phyloP scores from a whole-genome alignment of 169 alveolate species.

The Cryptosporidium canis region DNA sequence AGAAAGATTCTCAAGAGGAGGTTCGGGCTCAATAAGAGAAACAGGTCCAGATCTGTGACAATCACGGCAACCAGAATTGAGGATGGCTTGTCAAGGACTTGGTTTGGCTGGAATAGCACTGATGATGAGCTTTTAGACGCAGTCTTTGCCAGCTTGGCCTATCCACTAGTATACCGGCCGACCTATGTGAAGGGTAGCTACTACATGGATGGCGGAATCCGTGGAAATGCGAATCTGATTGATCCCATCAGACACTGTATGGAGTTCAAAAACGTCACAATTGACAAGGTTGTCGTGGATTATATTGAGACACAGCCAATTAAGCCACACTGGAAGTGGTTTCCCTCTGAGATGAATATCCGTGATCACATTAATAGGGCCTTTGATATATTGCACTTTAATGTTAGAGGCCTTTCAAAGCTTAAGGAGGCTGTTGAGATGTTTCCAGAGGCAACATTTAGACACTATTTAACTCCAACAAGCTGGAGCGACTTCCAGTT shows the following conservation, averaged over 20 bases:
- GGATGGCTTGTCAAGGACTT: slow-evolving; percentile 61
- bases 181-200: slow-evolving; percentile 51
- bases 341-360: slow-evolving; percentile 53
- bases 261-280: slow-evolving; percentile 66
- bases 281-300: slow-evolving; percentile 62
- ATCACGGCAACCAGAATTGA: slow-evolving; percentile 68
- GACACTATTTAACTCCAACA: slow-evolving; percentile 55
- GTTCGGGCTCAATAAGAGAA: slow-evolving; percentile 18
- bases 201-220: slow-evolving; percentile 70
- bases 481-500: slow-evolving; percentile 54
- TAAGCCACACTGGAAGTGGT: slow-evolving; percentile 45
- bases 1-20: slow-evolving; percentile 21
- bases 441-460: slow-evolving; percentile 53
- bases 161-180: slow-evolving; percentile 66
- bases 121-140: slow-evolving; percentile 58
- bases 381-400: slow-evolving; percentile 61
- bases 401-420: slow-evolving; percentile 61
- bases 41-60: slow-evolving; percentile 19
- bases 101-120: slow-evolving; percentile 73
- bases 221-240: slow-evolving; percentile 67
- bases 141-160: slow-evolving; percentile 70
- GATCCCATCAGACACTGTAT: slow-evolving; percentile 67
- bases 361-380: slow-evolving; percentile 65
- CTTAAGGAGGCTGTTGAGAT: slow-evolving; percentile 59
- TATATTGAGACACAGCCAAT: slow-evolving; percentile 67